phyloP scores from a whole-genome alignment of 2,329 filamentous ascomycete species.

The Diaporthe vaccinii region DNA sequence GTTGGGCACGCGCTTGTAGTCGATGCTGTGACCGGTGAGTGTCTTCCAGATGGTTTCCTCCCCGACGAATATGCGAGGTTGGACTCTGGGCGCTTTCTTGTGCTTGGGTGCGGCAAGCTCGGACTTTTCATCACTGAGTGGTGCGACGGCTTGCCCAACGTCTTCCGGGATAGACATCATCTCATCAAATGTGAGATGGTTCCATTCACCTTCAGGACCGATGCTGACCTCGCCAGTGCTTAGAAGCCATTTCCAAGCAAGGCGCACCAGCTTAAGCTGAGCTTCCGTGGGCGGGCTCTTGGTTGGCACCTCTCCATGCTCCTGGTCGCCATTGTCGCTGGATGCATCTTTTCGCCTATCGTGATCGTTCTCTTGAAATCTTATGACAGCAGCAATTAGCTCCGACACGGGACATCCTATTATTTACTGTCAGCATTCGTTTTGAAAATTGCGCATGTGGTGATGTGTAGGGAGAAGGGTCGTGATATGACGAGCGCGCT shows the following conservation, averaged over 20 bases:
- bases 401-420: constrained; percentile 43
- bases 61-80: constrained; percentile 61
- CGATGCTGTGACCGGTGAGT: constrained; percentile 70
- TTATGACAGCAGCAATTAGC: constrained; percentile 43
- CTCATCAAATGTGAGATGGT: constrained; percentile 56
- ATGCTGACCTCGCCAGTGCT: constrained; percentile 57
- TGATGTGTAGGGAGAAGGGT: background rate
- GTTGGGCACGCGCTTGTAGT: constrained; percentile 69
- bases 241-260: constrained; percentile 58
- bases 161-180: constrained; percentile 55
- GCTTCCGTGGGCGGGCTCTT: constrained; percentile 43
- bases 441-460: background rate
- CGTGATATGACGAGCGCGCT: background rate
- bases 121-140: background rate
- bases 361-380: constrained; percentile 38
- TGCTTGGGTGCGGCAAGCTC: constrained; percentile 22
- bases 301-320: background rate
- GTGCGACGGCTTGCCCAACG: constrained; percentile 5
- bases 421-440: constrained; percentile 20
- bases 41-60: constrained; percentile 71
- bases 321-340: constrained; percentile 5
- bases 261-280: constrained; percentile 54
- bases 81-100: constrained; percentile 38
- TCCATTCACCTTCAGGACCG: constrained; percentile 52
- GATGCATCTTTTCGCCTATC: background rate